Base-by-base conservation (phyloP, 2,329 filamentous ascomycete species). In the Penicillium frequentans region DNA sequence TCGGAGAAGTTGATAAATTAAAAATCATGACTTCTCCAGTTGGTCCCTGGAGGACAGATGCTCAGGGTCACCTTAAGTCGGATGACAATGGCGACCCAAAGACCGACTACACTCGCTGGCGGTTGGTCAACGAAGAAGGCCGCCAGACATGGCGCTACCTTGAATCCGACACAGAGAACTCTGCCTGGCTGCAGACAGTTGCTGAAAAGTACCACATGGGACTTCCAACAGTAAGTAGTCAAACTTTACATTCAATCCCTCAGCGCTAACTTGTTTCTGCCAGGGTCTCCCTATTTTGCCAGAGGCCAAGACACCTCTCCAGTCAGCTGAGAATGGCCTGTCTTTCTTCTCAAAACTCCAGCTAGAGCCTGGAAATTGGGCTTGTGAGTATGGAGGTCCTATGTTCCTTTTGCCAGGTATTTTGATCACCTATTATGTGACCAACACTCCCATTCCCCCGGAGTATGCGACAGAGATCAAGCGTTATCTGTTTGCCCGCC, bases 131-230 rank as follows among this genome's bases (percentile, higher is more conserved):
- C 69, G 90, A 96, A 58, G 83, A 85, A 51, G 93, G 95, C 49
- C 84, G 90, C 54, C 92, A 97, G 68, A 96, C 91, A 50, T 99
- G 95, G 95, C 90, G 95, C 68, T 99, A 98, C 71, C 79, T 99
- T 3, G 77, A 84, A 61, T 84, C 85, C 10, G 88, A 95, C 53
- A 82, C 90, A 57, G 86, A 90, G 54, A 76, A 82, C 8, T 80
- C 89, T 65, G 78, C 84, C 56, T 97, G 93, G 93, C 92, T 93
- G 5, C 93, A 97, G 76, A 89, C 85, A 24, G 82, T 81, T 55
- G 91, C 92, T n/a, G 96, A 99, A 72, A 96, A 91, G 74, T 96
- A 92, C 73, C 90, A 87, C 68, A 73, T 99, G 19, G 91, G 91
- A 19, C 76, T 97, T 47, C 86, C 91, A 54, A 85, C 89, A 61